These are phyloP conservation scores for Fusarium siculi DNA, from an alignment of 2,329 filamentous ascomycete genomes.

Conservation along the genomic window DNA sequence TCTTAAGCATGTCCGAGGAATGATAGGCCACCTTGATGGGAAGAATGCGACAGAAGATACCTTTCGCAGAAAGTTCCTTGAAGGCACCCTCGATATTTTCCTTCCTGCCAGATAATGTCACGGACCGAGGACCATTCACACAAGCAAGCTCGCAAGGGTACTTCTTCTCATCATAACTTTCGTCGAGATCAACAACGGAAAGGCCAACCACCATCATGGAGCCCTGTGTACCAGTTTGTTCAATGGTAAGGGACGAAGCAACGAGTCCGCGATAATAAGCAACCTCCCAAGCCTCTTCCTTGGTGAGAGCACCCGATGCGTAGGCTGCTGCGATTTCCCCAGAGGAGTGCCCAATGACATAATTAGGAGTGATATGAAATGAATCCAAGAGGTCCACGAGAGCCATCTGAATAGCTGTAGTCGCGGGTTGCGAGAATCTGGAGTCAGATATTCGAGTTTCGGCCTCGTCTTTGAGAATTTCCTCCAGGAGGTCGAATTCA, in stretches of 20 bases:
- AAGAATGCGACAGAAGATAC: conserved; percentile 51
- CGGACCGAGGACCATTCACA: conserved; percentile 56
- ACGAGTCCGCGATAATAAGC: conserved; percentile 55
- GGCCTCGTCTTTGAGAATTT: conserved; percentile 46
- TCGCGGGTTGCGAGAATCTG: conserved; percentile 54
- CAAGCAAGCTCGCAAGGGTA: conserved; percentile 53
- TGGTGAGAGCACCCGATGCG: conserved; percentile 50
- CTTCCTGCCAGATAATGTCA: conserved; percentile 56
- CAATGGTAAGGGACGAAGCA: conserved; percentile 45
- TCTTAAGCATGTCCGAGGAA: conserved; percentile 55
- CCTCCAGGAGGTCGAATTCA: conserved; percentile 50
- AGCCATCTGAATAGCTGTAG: conserved; percentile 56
- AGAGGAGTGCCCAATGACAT: conserved; percentile 58
- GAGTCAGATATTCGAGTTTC: conserved; percentile 48
- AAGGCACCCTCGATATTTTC: conserved; percentile 47
- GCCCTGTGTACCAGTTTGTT: conserved; percentile 47
- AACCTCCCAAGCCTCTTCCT: conserved; percentile 53
- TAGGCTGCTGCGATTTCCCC: conserved; percentile 60
- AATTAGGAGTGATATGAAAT: conserved; percentile 47
- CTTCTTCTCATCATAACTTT: conserved; percentile 39
- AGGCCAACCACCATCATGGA: conserved; percentile 57
- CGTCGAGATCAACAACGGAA: conserved; percentile 41
- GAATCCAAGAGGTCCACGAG: conserved; percentile 53
- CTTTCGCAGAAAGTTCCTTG: conserved; percentile 45
- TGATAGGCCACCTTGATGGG: conserved; percentile 56